Base-by-base conservation (phyloP, 2,329 filamentous ascomycete genomes). In the Saccharata proteae region DNA sequence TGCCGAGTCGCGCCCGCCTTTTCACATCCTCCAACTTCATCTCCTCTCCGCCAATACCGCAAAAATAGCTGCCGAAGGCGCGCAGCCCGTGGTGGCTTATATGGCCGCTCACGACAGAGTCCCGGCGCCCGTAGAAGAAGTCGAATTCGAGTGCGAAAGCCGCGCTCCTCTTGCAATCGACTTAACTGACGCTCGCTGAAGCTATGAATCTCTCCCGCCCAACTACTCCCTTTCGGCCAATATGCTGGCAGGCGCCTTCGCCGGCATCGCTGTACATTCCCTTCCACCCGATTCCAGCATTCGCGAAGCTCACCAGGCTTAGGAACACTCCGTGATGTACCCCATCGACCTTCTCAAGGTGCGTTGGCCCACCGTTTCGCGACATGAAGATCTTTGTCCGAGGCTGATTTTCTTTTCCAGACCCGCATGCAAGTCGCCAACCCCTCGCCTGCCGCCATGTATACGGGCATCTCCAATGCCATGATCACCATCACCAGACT, bases 281-380 rank as follows among this genome's bases (percentile, higher is more conserved):
- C 23, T 15, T 11, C 6, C 24, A 8, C 32, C 40, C 37, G 28
- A 36, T 25, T 28, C 32, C 28, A 37, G 35, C 33, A 37, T 35
- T 32, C 27, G 38, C 23, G 26, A 32, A 31, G 33, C 36, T 54
- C 40, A 55, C 29, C 26, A 43, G 40, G 39, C 29, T 40, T 38
- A 94, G 86, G 88, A 96, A 64, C 88, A 96, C 60, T 92, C 88
- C 37, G 86, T 93, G 49, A 96, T 98, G 90, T 98, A 98, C 55
- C 90, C 90, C 13, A 81, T 98, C 52, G 90, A 98, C 64, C 75
- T 93, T 45, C 80, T 98, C 54, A 98, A 98, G 80, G 90, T 94
- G 57, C 42, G 65, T 49, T 31, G 35, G 13, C 14, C 14, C 27
- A 12, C 11, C 20, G 17, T 15, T 23, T 19, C 5, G 18, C 18